Conservation (phyloP, 129 eudicot genomes). For the Centaurea solstitialis region DNA sequence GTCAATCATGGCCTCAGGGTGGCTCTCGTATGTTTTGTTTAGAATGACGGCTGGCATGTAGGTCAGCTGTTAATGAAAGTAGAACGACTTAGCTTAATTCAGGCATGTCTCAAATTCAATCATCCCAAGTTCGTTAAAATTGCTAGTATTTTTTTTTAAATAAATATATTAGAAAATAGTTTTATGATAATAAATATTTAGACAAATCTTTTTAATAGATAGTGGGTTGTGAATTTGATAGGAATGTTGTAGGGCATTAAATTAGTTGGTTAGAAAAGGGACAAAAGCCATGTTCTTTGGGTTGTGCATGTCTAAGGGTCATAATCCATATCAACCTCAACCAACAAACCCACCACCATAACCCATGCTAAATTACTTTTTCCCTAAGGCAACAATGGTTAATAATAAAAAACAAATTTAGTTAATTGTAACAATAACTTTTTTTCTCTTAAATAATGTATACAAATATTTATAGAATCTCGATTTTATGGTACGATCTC, state of each 20-base stretch:
- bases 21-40: too few relatives aligned
- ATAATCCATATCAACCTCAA: not conserved
- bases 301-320: not conserved
- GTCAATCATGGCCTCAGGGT: not conserved
- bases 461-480: not conserved
- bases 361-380: too few relatives aligned
- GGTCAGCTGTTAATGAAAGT: too few relatives aligned
- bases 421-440: not conserved
- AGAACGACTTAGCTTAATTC: too few relatives aligned
- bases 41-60: too few relatives aligned
- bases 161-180: too few relatives aligned
- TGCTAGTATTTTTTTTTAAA: too few relatives aligned
- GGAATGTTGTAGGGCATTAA: not conserved
- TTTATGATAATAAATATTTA: not conserved
- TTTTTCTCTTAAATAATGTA: not conserved
- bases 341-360: not conserved
- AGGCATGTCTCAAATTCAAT: too few relatives aligned
- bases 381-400: not conserved
- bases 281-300: slow-evolving; percentile 1
- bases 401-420: not conserved
- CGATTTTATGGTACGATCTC: not conserved
- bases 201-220: not conserved
- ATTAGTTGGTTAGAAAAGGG: not conserved
- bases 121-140: too few relatives aligned
- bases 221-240: not conserved